Evolutionary conservation across 192 early-diverging fungal genomes (phyloP), one percentile per base, ranked within the genome.

Genomic region (Mortierella hygrophila): DNA sequence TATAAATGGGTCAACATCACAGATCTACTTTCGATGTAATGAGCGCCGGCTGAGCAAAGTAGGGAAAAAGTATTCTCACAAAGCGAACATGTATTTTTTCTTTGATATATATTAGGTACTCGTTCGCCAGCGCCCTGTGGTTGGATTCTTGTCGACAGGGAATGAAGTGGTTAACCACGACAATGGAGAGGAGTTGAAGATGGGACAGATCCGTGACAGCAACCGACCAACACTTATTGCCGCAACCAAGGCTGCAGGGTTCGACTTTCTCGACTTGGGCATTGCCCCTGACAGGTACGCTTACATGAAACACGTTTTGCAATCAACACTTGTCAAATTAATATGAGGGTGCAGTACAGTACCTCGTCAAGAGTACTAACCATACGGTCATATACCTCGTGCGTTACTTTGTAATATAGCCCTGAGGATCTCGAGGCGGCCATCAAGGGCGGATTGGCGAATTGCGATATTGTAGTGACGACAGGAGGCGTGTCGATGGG

Each of bases 401-500:
- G 54, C 20, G 54, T 42, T 29, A 41, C 40, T 70, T 46, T 40
- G 21, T 20, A 71, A 78, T 29, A 32, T 72, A 91, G 92, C 70
- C 85, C 90, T 15, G 83, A 92, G n/a, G 80, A 84, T n/a, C 86
- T 98, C 21, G 93, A 91, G 29, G 46, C 85, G 0, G 75, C 87
- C 1, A 81, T 96, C 3, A 74, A 74, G 32, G 40, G 81, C 29
- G 90, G 94, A 46, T 69, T 94, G 70, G 74, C 80, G 4, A 87
- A 91, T 21, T 92, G 93, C 13, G 94, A 98, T 74, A 95, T 97
- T 0, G 73, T 99, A 0, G 92, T 99, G 15, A 97, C 96, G 1
- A 97, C 97, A 2, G 98, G 98, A 40, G 98, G 98, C 2, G 98
- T 98, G 0, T 97, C 96, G n/a, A 99, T 99, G 98, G 98, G 98